phyloP scores from a whole-genome alignment of 2,329 filamentous ascomycete species.

The Botrytis elliptica region DNA sequence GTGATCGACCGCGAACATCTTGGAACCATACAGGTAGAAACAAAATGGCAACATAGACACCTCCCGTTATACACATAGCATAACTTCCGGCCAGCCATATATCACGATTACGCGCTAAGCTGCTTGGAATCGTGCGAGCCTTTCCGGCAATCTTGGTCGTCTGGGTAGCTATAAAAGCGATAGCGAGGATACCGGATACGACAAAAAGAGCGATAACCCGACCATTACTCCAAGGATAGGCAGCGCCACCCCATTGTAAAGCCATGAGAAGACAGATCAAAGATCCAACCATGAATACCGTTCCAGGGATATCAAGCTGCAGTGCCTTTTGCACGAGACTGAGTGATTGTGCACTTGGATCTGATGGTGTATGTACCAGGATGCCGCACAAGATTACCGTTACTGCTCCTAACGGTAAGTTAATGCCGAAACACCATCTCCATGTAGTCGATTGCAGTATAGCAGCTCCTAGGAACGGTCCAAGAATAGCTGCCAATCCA shows the following conservation, averaged over 20 bases:
- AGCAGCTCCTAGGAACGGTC: constrained; percentile 17
- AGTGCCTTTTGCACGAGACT: background rate
- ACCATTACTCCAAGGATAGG: constrained; percentile 28
- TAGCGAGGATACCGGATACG: constrained; percentile 34
- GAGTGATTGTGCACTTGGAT: background rate
- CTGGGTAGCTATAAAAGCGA: constrained; percentile 37
- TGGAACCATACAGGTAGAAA: constrained; percentile 51
- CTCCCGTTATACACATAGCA: background rate
- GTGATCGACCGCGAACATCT: constrained; percentile 43
- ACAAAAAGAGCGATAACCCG: constrained; percentile 40
- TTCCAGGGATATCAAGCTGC: constrained; percentile 14
- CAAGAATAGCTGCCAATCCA: constrained; percentile 8
- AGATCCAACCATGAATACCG: constrained; percentile 6
- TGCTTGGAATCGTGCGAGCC: constrained; percentile 39
- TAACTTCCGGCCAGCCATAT: constrained; percentile 25
- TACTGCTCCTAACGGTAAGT: constrained; percentile 10
- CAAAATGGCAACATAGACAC: constrained; percentile 31
- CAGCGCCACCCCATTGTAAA: constrained; percentile 42
- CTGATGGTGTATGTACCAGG: constrained; percentile 9
- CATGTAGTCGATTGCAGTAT: constrained; percentile 7
- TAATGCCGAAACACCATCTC: constrained; percentile 17
- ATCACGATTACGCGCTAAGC: constrained; percentile 31
- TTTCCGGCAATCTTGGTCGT: constrained; percentile 37
- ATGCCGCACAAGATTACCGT: background rate
- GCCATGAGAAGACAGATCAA: constrained; percentile 38